A percentile compares a stretch with the other conserved stretches of the same genome.
Evolutionary conservation across 2,329 filamentous ascomycete species (phyloP).

Genomic region (Monilinia vaccinii-corymbosi): DNA sequence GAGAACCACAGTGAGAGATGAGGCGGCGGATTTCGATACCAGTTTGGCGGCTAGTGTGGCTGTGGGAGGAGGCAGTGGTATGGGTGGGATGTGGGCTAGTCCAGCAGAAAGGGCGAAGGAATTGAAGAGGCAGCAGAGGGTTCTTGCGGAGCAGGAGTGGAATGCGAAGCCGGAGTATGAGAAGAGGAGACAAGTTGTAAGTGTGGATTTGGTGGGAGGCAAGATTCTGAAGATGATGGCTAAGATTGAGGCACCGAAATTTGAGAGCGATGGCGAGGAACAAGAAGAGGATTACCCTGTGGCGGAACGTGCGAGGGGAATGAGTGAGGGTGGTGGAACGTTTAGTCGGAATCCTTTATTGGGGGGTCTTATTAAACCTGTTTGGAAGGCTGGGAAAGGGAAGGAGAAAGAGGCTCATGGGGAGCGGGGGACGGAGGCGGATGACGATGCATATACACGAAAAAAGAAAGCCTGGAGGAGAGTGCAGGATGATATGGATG

Average conservation of each 20-base stretch:
- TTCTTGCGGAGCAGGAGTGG: slow-evolving; percentile 60
- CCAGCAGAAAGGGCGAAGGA: slow-evolving; percentile 59
- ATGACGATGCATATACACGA: slow-evolving; percentile 11
- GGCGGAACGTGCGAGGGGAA: slow-evolving; percentile 11
- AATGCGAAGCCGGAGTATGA: slow-evolving; percentile 60
- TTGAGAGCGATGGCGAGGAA: slow-evolving; percentile 16
- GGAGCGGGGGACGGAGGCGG: not conserved
- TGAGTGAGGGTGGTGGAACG: slow-evolving; percentile 22
- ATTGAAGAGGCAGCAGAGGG: slow-evolving; percentile 60
- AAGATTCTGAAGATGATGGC: slow-evolving; percentile 39
- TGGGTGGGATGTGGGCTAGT: slow-evolving; percentile 54
- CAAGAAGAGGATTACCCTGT: slow-evolving; percentile 17
- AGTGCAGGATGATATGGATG: slow-evolving; percentile 34
- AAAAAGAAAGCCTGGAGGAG: slow-evolving; percentile 32
- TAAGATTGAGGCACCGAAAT: slow-evolving; percentile 21
- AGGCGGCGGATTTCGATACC: slow-evolving; percentile 58
- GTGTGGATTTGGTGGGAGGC: slow-evolving; percentile 56
- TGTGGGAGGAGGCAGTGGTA: not conserved
- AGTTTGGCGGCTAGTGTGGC: slow-evolving; percentile 32
- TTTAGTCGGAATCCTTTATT: slow-evolving; percentile 31
- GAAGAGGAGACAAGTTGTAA: slow-evolving; percentile 59
- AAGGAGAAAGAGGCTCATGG: slow-evolving; percentile 21
- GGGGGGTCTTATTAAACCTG: slow-evolving; percentile 29
- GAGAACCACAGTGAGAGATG: slow-evolving; percentile 60
- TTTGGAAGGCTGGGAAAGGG: slow-evolving; percentile 28